phyloP scores from a whole-genome alignment of 2,329 filamentous ascomycete genomes.

The Sarocladiaceae sp. region DNA sequence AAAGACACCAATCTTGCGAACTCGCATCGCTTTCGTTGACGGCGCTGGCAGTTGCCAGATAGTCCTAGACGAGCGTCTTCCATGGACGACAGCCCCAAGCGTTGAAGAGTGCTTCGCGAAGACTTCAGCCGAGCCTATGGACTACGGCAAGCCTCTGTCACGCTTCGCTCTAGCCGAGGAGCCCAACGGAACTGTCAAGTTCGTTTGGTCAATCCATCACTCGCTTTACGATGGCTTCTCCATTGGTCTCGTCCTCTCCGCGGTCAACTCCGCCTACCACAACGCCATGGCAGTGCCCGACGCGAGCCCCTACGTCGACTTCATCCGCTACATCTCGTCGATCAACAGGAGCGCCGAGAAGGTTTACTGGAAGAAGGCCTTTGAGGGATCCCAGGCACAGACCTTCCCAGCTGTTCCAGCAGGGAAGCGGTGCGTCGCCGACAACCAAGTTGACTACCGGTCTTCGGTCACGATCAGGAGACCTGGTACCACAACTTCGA shows the following conservation, averaged over 20 bases:
- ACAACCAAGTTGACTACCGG: too few relatives aligned
- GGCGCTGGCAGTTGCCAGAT: too few relatives aligned
- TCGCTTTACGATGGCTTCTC: slow-evolving; percentile 16
- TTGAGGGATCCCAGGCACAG: slow-evolving; percentile 1
- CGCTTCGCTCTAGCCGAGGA: background rate
- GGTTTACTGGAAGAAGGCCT: background rate
- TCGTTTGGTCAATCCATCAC: slow-evolving; percentile 15
- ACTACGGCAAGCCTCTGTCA: background rate
- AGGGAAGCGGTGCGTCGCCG: too few relatives aligned
- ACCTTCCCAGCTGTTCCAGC: too few relatives aligned
- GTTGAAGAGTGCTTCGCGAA: background rate
- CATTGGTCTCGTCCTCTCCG: background rate
- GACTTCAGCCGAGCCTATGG: background rate
- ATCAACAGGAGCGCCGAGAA: slow-evolving; percentile 12
- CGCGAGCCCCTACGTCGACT: slow-evolving; percentile 32
- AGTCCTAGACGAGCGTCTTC: too few relatives aligned
- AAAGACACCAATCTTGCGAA: too few relatives aligned
- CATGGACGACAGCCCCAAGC: too few relatives aligned
- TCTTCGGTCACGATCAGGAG: too few relatives aligned
- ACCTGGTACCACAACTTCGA: too few relatives aligned
- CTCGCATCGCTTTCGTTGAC: too few relatives aligned
- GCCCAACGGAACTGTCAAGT: background rate
- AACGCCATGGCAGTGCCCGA: too few relatives aligned
- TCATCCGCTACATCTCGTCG: slow-evolving; percentile 34
- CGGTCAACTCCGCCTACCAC: too few relatives aligned